phyloP scores from a whole-genome alignment of 2,329 filamentous ascomycete genomes.

The Clarireedia monteithiana region DNA sequence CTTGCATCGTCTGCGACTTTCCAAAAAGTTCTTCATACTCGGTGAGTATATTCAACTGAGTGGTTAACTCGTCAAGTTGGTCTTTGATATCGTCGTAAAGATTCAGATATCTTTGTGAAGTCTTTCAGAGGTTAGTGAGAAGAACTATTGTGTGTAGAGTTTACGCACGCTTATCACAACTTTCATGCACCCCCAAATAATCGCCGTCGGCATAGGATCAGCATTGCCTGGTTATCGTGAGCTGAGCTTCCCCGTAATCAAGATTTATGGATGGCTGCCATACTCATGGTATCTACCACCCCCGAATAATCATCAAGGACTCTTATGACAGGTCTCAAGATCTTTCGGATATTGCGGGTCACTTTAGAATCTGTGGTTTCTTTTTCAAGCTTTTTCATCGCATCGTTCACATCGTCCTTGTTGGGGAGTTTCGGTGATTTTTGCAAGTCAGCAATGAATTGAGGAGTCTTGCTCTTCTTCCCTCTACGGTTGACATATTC shows the following conservation, averaged over 20 bases:
- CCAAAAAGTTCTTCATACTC: slow-evolving; percentile 5
- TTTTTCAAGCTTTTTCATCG: slow-evolving; percentile 1
- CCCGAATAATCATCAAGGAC: slow-evolving; percentile 2
- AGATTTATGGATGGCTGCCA: not conserved
- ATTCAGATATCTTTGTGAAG: not conserved
- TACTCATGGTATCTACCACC: slow-evolving; percentile 1
- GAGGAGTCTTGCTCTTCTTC: slow-evolving; percentile 3
- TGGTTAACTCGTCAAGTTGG: not conserved
- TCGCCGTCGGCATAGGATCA: slow-evolving; percentile 5
- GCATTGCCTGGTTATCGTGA: not conserved
- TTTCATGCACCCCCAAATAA: slow-evolving; percentile 2
- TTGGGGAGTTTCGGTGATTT: not conserved
- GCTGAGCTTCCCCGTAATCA: not conserved
- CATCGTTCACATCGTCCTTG: not conserved
- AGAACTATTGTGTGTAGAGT: not conserved
- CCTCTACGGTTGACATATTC: not conserved
- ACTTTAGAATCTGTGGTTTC: not conserved
- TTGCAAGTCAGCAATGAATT: not conserved
- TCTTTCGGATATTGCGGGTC: not conserved
- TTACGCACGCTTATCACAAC: not conserved
- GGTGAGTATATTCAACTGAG: slow-evolving; percentile 1
- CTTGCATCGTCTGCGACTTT: slow-evolving; percentile 3
- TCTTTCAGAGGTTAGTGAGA: not conserved
- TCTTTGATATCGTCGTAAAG: slow-evolving; percentile 2
- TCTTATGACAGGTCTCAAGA: not conserved